Conservation (phyloP, 2,329 filamentous ascomycete genomes). For the Amylocarpus encephaloides region DNA sequence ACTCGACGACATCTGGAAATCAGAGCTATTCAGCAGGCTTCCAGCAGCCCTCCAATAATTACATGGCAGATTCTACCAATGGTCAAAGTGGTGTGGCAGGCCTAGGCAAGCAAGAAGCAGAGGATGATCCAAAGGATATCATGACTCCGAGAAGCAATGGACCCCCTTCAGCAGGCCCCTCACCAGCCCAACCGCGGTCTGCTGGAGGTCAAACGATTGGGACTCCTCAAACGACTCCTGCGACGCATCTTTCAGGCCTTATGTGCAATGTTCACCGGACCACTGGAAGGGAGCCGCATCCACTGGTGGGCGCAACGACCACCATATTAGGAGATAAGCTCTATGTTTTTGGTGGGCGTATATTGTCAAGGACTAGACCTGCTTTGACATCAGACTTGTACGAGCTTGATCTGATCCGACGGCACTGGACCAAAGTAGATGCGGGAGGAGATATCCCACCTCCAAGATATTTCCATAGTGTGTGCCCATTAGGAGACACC, state of each 20-base stretch:
- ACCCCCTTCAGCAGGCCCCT: conserved; percentile 49
- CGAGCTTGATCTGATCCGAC: conserved; percentile 81
- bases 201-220: conserved; percentile 35
- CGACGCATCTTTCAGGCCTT: conserved; percentile 55
- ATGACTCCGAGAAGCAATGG: conserved; percentile 48
- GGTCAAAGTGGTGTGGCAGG: conserved; percentile 43
- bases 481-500: conserved; percentile 87
- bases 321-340: conserved; percentile 93
- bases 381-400: conserved; percentile 85
- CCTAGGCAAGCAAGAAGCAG: conserved; percentile 37
- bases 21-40: conserved; percentile 22
- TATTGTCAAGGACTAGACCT: conserved; percentile 76
- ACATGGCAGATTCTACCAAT: conserved; percentile 24
- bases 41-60: conserved; percentile 17
- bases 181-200: conserved; percentile 44
- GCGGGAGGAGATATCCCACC: conserved; percentile 79
- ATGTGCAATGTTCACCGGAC: conserved; percentile 76
- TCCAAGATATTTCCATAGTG: conserved; percentile 93
- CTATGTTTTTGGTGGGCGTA: conserved; percentile 90
- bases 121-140: conserved; percentile 43
- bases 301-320: conserved; percentile 89
- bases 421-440: conserved; percentile 90
- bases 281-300: conserved; percentile 83
- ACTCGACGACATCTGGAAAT: conserved; percentile 25
- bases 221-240: conserved; percentile 40